These are phyloP conservation scores for Trichoderma sp. DNA, from an alignment of 2,329 filamentous ascomycete genomes.

Conservation along the genomic window DNA sequence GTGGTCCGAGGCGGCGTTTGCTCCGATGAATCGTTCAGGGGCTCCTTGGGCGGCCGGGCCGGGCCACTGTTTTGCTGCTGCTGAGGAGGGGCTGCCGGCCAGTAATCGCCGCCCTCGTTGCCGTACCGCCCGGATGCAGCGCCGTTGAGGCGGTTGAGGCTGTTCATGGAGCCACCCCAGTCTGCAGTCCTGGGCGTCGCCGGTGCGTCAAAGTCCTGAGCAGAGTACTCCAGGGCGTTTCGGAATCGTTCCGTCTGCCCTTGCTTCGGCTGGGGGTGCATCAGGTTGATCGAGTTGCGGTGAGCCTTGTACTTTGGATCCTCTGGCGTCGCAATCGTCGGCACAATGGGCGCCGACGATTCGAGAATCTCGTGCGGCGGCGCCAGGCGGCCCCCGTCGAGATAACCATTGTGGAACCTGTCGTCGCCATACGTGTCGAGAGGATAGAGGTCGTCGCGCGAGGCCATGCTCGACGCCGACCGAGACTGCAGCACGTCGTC, in stretches of 20 bases:
- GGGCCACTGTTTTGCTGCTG: slow-evolving; percentile 48
- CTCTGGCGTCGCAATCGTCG: slow-evolving; percentile 58
- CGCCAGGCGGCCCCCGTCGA: slow-evolving; percentile 53
- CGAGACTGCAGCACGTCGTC: slow-evolving; percentile 66
- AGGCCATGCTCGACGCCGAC: slow-evolving; percentile 73
- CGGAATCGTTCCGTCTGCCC: slow-evolving; percentile 75
- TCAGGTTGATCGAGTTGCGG: slow-evolving; percentile 76
- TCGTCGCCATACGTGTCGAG: slow-evolving; percentile 62
- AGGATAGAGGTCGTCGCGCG: slow-evolving; percentile 60
- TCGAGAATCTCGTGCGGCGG: slow-evolving; percentile 34
- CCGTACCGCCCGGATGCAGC: slow-evolving; percentile 53
- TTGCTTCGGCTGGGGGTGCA: slow-evolving; percentile 76
- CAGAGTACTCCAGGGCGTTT: slow-evolving; percentile 71
- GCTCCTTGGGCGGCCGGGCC: slow-evolving; percentile 65
- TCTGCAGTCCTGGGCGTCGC: slow-evolving; percentile 63
- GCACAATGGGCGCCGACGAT: slow-evolving; percentile 45
- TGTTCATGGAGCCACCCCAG: slow-evolving; percentile 64
- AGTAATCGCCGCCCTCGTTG: slow-evolving; percentile 49
- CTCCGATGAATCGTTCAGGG: slow-evolving; percentile 48
- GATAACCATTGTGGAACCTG: slow-evolving; percentile 60
- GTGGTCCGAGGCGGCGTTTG: slow-evolving; percentile 52
- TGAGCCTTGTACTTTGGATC: slow-evolving; percentile 83
- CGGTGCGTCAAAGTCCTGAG: slow-evolving; percentile 65
- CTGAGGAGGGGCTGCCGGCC: slow-evolving; percentile 47
- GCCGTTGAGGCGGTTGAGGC: slow-evolving; percentile 55